A percentile compares a stretch with the other conserved stretches of the same genome.
Evolutionary conservation across 202 grass and related monocot genomes (phyloP).

Genomic region (Setaria viridis): DNA sequence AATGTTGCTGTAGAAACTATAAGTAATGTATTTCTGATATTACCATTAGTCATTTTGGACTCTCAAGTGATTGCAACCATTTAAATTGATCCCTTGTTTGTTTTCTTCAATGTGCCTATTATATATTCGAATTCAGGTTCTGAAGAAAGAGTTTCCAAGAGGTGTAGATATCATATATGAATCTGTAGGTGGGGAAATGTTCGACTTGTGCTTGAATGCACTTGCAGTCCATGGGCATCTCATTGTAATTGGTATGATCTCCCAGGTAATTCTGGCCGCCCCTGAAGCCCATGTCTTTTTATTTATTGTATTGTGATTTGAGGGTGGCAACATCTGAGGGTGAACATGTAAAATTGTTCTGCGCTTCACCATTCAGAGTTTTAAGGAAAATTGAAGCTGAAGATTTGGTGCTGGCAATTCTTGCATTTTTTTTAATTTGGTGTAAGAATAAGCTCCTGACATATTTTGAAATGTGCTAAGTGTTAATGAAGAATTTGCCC

Average conservation of each 20-base stretch:
- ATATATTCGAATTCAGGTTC: constrained; percentile 63
- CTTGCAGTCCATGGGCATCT: constrained; percentile 83
- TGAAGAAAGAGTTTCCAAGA: constrained; percentile 86
- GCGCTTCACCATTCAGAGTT: constrained; percentile 15
- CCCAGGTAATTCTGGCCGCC: constrained; percentile 68
- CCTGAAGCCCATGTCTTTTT: constrained; percentile 30
- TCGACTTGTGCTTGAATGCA: constrained; percentile 89
- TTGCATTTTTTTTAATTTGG: neutral
- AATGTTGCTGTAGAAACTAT: constrained; percentile 33
- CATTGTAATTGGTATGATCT: constrained; percentile 97
- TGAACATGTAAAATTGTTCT: neutral
- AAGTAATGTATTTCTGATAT: neutral
- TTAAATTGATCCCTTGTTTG: constrained; percentile 34
- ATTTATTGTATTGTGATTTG: constrained; percentile 15
- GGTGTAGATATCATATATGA: constrained; percentile 96
- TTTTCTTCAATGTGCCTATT: constrained; percentile 42
- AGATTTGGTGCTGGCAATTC: constrained; percentile 14
- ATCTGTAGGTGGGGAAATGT: constrained; percentile 99
- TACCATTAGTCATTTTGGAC: constrained; percentile 2
- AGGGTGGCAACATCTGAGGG: constrained; percentile 7
- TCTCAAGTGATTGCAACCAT: constrained; percentile 24
- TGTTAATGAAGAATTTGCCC: constrained; percentile 3
- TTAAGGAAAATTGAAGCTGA: neutral
- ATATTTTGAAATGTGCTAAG: constrained; percentile 11
- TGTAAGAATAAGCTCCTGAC: constrained; percentile 29